phyloP scores from a whole-genome alignment of 257 asterid species.

The Nicotiana noctiflora region DNA sequence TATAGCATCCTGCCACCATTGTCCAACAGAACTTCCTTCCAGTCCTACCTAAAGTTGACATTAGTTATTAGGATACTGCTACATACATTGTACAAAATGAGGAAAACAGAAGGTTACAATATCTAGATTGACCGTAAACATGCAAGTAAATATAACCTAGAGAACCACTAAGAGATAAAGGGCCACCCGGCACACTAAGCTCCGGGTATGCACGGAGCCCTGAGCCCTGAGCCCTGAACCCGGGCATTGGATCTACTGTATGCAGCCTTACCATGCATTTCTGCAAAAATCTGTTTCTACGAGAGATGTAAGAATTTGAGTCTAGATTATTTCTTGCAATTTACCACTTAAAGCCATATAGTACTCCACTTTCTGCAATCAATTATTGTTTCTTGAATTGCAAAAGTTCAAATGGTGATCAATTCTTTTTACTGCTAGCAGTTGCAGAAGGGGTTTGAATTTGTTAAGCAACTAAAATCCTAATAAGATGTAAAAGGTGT shows the following conservation, averaged over 20 bases:
- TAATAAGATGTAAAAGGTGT: not conserved
- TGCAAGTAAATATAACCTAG: not conserved
- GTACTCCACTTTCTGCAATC: not conserved
- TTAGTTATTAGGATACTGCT: constrained; percentile 5
- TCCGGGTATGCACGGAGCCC: not conserved
- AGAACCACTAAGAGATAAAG: not conserved
- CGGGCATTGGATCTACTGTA: not conserved
- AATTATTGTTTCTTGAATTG: not conserved
- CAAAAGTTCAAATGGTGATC: not conserved
- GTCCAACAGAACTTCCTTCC: constrained; percentile 95
- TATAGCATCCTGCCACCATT: constrained; percentile 96
- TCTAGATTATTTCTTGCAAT: not conserved
- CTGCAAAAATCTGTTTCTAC: not conserved
- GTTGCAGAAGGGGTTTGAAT: not conserved
- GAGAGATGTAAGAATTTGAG: not conserved
- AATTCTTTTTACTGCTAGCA: not conserved
- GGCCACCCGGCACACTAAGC: not conserved
- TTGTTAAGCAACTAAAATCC: not conserved
- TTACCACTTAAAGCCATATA: not conserved
- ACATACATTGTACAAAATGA: not conserved
- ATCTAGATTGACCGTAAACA: not conserved
- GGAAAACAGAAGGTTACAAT: not conserved
- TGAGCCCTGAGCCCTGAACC: too few species aligned
- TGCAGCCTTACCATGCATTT: not conserved
- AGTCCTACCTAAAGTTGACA: constrained; percentile 83